phyloP scores from a whole-genome alignment of 2,329 filamentous ascomycete genomes.

The Verticillium albo-atrum region DNA sequence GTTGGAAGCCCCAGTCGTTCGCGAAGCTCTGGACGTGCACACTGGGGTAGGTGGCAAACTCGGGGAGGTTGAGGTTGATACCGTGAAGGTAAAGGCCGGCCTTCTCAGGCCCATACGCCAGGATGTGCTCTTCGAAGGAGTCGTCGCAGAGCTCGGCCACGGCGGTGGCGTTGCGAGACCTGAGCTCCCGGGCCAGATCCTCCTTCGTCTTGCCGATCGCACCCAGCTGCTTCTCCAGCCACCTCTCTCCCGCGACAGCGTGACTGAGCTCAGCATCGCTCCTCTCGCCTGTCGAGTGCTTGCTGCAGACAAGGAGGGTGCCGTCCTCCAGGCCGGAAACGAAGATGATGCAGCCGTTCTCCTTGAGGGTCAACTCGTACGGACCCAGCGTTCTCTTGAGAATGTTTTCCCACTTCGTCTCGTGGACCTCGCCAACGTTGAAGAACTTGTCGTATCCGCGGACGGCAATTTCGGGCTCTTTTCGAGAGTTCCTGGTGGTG shows the following conservation, averaged over 20 bases:
- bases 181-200: constrained; percentile 73
- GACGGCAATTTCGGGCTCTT: constrained; percentile 71
- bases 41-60: constrained; percentile 84
- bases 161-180: constrained; percentile 81
- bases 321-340: constrained; percentile 86
- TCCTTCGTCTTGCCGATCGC: constrained; percentile 71
- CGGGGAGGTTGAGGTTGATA: constrained; percentile 90
- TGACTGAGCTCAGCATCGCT: constrained; percentile 71
- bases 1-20: constrained; percentile 87
- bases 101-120: constrained; percentile 77
- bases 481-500: constrained; percentile 65
- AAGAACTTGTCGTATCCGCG: constrained; percentile 99
- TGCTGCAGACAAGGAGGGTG: constrained; percentile 93
- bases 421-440: constrained; percentile 77
- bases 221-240: constrained; percentile 75
- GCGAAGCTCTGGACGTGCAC: constrained; percentile 84
- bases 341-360: constrained; percentile 99
- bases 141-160: constrained; percentile 97
- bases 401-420: constrained; percentile 82
- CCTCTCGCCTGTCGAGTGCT: constrained; percentile 89
- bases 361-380: constrained; percentile 94
- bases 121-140: constrained; percentile 91
- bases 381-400: constrained; percentile 72
- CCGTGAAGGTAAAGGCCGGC: constrained; percentile 94
- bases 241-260: constrained; percentile 75